Conservation (phyloP, 495 filamentous ascomycete species). For the Aspergillus kassunensis region DNA sequence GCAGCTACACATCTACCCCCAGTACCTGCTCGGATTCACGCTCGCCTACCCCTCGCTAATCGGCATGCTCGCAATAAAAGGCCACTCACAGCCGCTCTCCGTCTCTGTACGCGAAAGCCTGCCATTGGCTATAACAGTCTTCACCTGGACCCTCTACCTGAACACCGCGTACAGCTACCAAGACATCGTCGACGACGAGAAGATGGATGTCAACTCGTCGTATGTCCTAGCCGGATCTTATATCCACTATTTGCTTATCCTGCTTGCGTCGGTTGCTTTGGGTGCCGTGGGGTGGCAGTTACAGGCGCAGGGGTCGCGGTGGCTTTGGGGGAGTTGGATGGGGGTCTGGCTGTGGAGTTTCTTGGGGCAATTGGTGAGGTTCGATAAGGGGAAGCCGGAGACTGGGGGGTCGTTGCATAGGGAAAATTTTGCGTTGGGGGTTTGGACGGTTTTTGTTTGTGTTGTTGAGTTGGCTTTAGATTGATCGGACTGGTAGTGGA, state of each 20-base stretch:
- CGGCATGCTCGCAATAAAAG: slow-evolving; percentile 6
- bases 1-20: not conserved
- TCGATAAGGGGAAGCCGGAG: slow-evolving; percentile 9
- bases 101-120: not conserved
- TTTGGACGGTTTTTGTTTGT: slow-evolving; percentile 1
- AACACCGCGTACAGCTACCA: slow-evolving; percentile 20
- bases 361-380: not conserved
- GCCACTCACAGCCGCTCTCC: not conserved
- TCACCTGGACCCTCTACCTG: slow-evolving; percentile 13
- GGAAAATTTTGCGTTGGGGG: slow-evolving; percentile 3
- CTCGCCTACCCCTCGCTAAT: not conserved
- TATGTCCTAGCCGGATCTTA: slow-evolving; percentile 10
- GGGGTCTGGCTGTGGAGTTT: slow-evolving; percentile 4
- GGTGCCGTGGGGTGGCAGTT: not conserved
- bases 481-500: not conserved
- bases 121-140: slow-evolving; percentile 3
- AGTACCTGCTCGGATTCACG: slow-evolving; percentile 4
- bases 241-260: slow-evolving; percentile 6
- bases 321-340: slow-evolving; percentile 15
- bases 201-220: slow-evolving; percentile 13
- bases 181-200: slow-evolving; percentile 11
- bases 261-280: not conserved
- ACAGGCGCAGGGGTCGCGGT: not conserved
- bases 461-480: not conserved
- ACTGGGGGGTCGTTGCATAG: slow-evolving; percentile 1